phyloP scores from a whole-genome alignment of 805 yeast genomes.

The Kazachstania bromeliacearum region DNA sequence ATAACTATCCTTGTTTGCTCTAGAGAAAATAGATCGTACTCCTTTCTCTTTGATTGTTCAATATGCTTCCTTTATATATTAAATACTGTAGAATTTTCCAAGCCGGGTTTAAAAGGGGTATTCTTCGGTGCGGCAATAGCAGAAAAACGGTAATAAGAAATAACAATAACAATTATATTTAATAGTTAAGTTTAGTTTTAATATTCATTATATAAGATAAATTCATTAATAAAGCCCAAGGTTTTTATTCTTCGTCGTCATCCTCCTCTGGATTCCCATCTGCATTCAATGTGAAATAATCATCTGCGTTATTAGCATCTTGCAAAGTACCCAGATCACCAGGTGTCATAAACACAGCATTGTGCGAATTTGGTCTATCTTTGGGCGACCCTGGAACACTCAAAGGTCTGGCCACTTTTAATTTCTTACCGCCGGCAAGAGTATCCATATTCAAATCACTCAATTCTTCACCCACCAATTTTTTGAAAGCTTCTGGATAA shows the following conservation, averaged over 20 bases:
- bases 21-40: too few relatives aligned
- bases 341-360: constrained; percentile 78
- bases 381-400: constrained; percentile 97
- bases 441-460: constrained; percentile 25
- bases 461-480: constrained; percentile 25
- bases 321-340: constrained; percentile 96
- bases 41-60: too few relatives aligned
- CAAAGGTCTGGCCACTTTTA: constrained; percentile 81
- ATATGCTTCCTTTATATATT: too few relatives aligned
- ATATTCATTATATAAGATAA: too few relatives aligned
- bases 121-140: too few relatives aligned
- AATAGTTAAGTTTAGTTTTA: too few relatives aligned
- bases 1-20: too few relatives aligned
- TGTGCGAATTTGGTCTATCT: constrained; percentile 25
- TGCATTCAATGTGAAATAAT: constrained; percentile 47
- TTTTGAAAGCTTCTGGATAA: constrained; percentile 72
- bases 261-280: constrained; percentile 28
- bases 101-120: too few relatives aligned
- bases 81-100: too few relatives aligned
- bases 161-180: too few relatives aligned
- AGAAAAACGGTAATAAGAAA: too few relatives aligned
- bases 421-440: constrained; percentile 33
- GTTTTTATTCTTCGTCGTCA: constrained; percentile 36
- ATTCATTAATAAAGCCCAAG: too few relatives aligned
- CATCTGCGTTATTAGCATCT: constrained; percentile 75